Conservation (phyloP, 2,329 filamentous ascomycete genomes). For the Claviceps sp. region DNA sequence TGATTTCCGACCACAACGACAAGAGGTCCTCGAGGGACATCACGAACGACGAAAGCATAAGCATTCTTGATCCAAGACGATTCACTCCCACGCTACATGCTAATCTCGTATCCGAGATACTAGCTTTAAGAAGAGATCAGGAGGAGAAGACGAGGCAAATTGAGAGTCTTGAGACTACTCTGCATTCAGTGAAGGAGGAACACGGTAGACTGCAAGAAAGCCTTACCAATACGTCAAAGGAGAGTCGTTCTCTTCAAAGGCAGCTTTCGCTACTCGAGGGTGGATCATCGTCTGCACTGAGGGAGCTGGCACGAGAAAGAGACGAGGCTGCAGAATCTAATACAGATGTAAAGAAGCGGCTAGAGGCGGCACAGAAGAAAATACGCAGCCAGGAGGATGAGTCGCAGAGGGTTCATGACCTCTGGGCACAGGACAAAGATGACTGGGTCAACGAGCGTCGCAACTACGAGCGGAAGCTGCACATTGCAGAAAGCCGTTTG, state of each 20-base stretch:
- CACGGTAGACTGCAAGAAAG: constrained; percentile 56
- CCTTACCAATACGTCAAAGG: constrained; percentile 53
- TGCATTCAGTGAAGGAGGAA: constrained; percentile 61
- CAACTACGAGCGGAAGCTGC: constrained; percentile 69
- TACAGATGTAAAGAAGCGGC: constrained; percentile 58
- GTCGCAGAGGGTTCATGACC: constrained; percentile 58
- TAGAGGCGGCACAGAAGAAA: constrained; percentile 69
- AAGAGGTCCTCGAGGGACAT: constrained; percentile 46
- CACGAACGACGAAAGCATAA: constrained; percentile 52
- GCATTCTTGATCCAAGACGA: constrained; percentile 72
- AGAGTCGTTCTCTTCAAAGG: constrained; percentile 67
- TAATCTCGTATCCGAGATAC: constrained; percentile 86
- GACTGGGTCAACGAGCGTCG: constrained; percentile 75
- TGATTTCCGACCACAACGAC: constrained; percentile 25
- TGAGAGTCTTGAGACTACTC: constrained; percentile 63
- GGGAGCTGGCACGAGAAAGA: constrained; percentile 71
- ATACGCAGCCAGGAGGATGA: constrained; percentile 72
- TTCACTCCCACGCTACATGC: constrained; percentile 94
- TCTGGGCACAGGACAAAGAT: constrained; percentile 77
- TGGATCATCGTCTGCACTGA: constrained; percentile 72
- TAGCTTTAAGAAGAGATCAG: constrained; percentile 73
- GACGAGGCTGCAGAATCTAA: constrained; percentile 67
- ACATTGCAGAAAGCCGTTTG: constrained; percentile 78
- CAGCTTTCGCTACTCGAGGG: constrained; percentile 80
- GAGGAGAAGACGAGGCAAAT: constrained; percentile 83